These are phyloP conservation scores for Gastroboletus turbinatus DNA, from an alignment of 1,284 basidiomycete genomes.

Conservation along the genomic window DNA sequence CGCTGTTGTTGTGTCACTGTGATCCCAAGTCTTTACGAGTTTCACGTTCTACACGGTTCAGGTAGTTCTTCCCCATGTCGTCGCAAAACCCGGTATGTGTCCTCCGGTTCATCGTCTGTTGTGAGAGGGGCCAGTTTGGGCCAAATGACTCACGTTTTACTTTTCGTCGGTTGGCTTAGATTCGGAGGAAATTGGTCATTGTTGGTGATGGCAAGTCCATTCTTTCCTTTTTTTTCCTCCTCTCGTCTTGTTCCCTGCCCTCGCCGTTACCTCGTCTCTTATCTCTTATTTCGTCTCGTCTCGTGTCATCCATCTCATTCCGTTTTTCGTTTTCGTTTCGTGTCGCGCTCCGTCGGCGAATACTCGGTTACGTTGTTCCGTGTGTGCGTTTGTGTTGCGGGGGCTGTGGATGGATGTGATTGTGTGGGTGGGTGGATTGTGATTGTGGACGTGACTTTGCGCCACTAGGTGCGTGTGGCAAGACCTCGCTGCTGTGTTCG, in stretches of 20 bases:
- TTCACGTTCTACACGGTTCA: not conserved
- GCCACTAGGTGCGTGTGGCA: constrained; percentile 72
- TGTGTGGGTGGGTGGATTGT: not conserved
- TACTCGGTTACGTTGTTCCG: not conserved
- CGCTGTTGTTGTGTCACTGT: not conserved
- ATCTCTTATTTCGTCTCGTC: not conserved
- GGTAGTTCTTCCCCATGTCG: constrained; percentile 18
- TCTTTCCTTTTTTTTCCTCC: not conserved
- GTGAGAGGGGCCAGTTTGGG: not conserved
- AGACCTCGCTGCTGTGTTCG: constrained; percentile 82
- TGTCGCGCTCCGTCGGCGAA: not conserved
- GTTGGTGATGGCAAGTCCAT: constrained; percentile 83
- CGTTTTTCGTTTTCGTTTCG: not conserved
- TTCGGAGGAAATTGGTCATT: constrained; percentile 88
- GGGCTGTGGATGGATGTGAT: not conserved
- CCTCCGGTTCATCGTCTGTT: not conserved
- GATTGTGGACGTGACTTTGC: not conserved
- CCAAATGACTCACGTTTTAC: not conserved
- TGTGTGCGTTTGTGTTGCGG: not conserved
- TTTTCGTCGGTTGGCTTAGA: constrained; percentile 45
- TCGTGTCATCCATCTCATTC: not conserved
- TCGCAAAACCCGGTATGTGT: constrained; percentile 34
- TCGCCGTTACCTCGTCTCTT: not conserved
- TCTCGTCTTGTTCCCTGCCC: not conserved
- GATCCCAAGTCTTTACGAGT: not conserved